Evolutionary conservation across 352 stramenopile species (phyloP), one percentile per base, ranked within the genome.

Genomic region (Pythium dissotocum): DNA sequence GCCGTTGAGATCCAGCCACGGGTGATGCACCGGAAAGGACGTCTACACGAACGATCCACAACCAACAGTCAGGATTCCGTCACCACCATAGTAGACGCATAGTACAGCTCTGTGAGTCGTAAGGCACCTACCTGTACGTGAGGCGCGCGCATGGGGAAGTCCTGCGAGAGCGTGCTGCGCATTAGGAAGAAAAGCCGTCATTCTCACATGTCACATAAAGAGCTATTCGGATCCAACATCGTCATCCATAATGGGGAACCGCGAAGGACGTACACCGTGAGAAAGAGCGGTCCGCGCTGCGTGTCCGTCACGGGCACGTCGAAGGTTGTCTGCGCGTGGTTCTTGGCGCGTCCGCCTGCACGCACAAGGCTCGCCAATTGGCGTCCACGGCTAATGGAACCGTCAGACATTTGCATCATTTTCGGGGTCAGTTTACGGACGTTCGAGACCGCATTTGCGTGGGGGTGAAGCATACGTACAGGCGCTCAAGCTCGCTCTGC

Each of bases 311-410:
- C 74, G 14, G 77, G 67, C 53, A 93, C 85, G 56, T 95, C 87
- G 60, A 95, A 95, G 58, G 69, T 90, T 58, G 87, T 93, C 77
- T 95, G 87, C 73, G 92, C 80, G 60, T 91, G 85, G 73, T 95
- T 93, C 75, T 90, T 93, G 36, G 87, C 87, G 59, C 83, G 78
- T n/a, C 80, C 85, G 44, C 87, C 87, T 3, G 87, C 85, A 48
- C 87, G 87, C 56, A 95, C 87, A 49, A 95, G 79, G 62, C 87
- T 95, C 62, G 87, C 82, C 16, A 95, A 69, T 54, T 95, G 87
- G 14, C 85, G 79, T 1, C 85, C 87, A 65, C 85, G 77, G 42
- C 87, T 95, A 61, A 5, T 13, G 38, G 6, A 3, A 46, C n/a
- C 1, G 16, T 13, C n/a, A 21, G n/a, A 53, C n/a, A 30, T 53